Conservation (phyloP, 345 rosid genomes). For the Microcos paniculata region DNA sequence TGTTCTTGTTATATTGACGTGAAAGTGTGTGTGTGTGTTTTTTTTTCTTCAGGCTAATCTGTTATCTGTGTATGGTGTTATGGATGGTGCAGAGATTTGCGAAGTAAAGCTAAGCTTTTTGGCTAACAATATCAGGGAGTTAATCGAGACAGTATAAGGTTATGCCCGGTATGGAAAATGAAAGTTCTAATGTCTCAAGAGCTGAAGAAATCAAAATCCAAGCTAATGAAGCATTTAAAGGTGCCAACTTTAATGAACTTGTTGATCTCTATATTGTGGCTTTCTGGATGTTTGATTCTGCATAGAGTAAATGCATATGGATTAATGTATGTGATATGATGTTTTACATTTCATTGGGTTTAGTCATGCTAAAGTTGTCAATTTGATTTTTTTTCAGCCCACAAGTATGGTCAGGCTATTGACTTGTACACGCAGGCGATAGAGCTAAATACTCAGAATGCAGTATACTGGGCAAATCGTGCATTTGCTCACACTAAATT, state of each 20-base stretch:
- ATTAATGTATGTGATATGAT: not conserved
- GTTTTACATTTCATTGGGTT: not conserved
- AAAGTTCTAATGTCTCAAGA: constrained; percentile 33
- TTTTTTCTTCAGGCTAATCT: constrained; percentile 3
- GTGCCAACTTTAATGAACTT: constrained; percentile 17
- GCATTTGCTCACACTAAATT: constrained; percentile 89
- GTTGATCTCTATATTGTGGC: not conserved
- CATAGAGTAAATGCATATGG: not conserved
- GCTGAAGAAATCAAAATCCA: constrained; percentile 46
- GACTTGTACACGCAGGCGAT: constrained; percentile 85
- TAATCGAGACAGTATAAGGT: not conserved
- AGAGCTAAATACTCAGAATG: constrained; percentile 57
- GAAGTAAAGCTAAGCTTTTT: not conserved
- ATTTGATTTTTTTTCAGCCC: constrained; percentile 31
- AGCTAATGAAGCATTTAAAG: constrained; percentile 56
- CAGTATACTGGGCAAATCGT: constrained; percentile 97
- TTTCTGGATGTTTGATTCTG: not conserved
- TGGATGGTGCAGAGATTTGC: not conserved
- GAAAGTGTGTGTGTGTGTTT: not conserved
- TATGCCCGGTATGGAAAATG: constrained; percentile 25
- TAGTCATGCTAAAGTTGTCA: not conserved
- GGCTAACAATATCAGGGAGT: not conserved
- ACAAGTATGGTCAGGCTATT: constrained; percentile 74
- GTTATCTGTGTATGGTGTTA: not conserved
- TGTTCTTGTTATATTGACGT: not conserved